Base-by-base conservation (phyloP, 1,284 basidiomycete genomes). In the Naganishia cerealis region DNA sequence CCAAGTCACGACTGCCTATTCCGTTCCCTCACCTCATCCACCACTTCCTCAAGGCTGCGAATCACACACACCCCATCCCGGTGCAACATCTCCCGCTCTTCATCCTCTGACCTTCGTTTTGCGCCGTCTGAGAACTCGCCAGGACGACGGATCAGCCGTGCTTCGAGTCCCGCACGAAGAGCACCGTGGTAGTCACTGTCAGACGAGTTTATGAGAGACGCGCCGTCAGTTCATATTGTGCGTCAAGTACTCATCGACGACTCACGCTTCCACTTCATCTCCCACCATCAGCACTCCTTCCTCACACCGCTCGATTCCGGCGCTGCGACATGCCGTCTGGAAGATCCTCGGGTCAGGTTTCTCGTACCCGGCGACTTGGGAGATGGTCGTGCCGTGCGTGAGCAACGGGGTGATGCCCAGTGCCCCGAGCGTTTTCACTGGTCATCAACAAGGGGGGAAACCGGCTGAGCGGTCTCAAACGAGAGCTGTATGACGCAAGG, bases 51-150 rank as follows among this genome's bases (percentile, higher is more conserved):
- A 39, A 81, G 65, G 21, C 58, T 70, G 0, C 21, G 36, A 1
- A 79, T 71, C 9, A 75, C 71, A 3, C 74, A 53, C 1, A 80
- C 76, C 9, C 65, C 75, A 0, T 57, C 66, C 10, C 57, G 48
- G 42, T 50, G 24, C 38, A 67, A 26, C 57, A 50, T 54, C 39
- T 53, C 61, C 9, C 61, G 50, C 15, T 80, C 69, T 33, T 76
- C 73, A 59, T 79, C 78, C 6, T 69, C 71, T 0, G 72, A 69
- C 5, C 59, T 50, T 18, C 79, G 67, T 8, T 72, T 72, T 0
- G 80, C 80, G 12, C 79, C 80, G 61, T 81, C 80, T 2, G 75
- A 77, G 74, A 77, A 80, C 52, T 78, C 77, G 1, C 77, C 79
- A 4, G 71, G 50, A 1, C 80, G 72, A 2, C 80, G 70, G 2